phyloP scores from a whole-genome alignment of 129 eudicot species.

The Gnaphalium uliginosum region DNA sequence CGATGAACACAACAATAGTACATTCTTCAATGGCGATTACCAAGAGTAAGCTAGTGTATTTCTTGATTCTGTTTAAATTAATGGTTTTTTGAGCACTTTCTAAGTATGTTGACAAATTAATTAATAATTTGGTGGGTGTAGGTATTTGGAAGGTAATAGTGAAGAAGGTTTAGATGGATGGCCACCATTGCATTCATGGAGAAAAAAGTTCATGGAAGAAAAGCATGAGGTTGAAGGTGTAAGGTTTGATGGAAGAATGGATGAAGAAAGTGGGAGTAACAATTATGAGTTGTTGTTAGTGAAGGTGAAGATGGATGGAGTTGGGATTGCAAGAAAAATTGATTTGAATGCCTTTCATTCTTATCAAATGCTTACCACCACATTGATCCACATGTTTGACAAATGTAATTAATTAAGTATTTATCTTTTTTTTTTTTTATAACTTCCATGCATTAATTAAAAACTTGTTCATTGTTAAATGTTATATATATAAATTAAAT shows the following conservation, averaged over 20 bases:
- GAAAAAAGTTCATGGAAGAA: constrained; percentile 32
- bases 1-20: background rate
- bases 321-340: constrained; percentile 40
- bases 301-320: constrained; percentile 46
- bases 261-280: constrained; percentile 20
- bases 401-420: constrained; percentile 24
- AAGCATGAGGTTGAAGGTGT: constrained; percentile 11
- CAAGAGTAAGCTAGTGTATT: constrained; percentile 20
- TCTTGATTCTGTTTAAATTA: too few species aligned
- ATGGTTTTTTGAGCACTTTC: too few species aligned
- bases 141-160: constrained; percentile 22
- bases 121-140: constrained; percentile 7
- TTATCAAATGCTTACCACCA: constrained; percentile 30
- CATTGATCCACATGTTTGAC: constrained; percentile 39
- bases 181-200: constrained; percentile 37
- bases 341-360: constrained; percentile 37
- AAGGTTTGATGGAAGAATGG: constrained; percentile 19
- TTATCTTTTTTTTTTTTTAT: background rate
- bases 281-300: constrained; percentile 29
- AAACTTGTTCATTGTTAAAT: too few species aligned
- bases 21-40: constrained; percentile 3
- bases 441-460: background rate
- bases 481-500: too few species aligned
- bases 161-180: constrained; percentile 36
- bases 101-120: too few species aligned